Conservation (phyloP, 2,329 filamentous ascomycete genomes). For the Penicillium palitans region DNA sequence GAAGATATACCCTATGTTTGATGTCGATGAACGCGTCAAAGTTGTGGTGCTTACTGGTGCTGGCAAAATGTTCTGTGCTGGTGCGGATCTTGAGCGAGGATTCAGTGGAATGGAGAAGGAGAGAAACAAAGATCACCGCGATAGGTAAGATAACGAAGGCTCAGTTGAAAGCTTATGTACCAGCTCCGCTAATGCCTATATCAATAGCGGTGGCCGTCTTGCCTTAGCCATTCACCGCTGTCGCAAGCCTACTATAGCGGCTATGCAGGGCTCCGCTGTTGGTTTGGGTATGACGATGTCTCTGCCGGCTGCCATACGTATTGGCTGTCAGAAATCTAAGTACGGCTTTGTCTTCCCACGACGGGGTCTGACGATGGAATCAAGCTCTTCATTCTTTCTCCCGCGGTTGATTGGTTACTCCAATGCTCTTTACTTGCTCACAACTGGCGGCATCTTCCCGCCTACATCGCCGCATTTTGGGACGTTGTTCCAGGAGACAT, state of each 20-base stretch:
- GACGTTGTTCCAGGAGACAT: constrained; percentile 8
- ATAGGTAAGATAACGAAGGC: background rate
- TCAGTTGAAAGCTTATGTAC: background rate
- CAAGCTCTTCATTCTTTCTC: constrained; percentile 10
- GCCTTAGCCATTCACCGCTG: constrained; percentile 4
- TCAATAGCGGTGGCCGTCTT: constrained; percentile 5
- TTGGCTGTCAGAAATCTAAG: constrained; percentile 6
- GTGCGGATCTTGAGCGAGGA: constrained; percentile 8
- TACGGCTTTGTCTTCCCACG: constrained; percentile 12
- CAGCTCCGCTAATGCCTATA: background rate
- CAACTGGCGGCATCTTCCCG: constrained; percentile 5
- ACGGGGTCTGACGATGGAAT: constrained; percentile 13
- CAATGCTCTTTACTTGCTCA: constrained; percentile 9
- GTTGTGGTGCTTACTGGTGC: constrained; percentile 12
- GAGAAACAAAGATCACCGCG: constrained; percentile 3
- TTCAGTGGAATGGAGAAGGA: constrained; percentile 5
- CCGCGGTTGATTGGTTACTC: constrained; percentile 11
- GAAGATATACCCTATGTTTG: constrained; percentile 3
- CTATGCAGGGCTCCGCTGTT: constrained; percentile 1
- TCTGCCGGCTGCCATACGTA: constrained; percentile 2
- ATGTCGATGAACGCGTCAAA: constrained; percentile 13
- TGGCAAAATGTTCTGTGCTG: constrained; percentile 12
- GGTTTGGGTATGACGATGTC: constrained; percentile 8
- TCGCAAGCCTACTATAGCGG: constrained; percentile 8
- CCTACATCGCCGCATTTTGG: constrained; percentile 2